Percentiles rank a stretch among this genome's conserved stretches.
phyloP scores from a whole-genome alignment of 257 asterid species.

The Jasminum sambac region DNA sequence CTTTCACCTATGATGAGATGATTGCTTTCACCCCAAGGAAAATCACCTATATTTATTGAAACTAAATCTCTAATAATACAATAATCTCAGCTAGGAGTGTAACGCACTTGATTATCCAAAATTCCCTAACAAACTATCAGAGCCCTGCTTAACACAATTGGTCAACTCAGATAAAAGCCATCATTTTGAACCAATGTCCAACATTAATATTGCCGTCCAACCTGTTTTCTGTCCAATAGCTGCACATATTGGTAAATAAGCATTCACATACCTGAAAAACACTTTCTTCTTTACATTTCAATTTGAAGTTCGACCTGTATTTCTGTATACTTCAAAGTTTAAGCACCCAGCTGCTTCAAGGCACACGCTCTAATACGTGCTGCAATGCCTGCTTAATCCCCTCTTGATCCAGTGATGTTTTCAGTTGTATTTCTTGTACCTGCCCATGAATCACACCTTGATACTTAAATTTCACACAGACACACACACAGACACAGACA shows the following conservation, averaged over 20 bases:
- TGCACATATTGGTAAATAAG: not conserved
- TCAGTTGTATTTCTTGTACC: slow-evolving; percentile 94
- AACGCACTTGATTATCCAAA: too few species aligned
- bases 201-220: not conserved
- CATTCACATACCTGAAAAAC: not conserved
- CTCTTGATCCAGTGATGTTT: slow-evolving; percentile 89
- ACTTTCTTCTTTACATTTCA: not conserved
- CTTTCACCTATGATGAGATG: not conserved
- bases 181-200: too few species aligned
- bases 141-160: too few species aligned
- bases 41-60: too few species aligned
- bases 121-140: too few species aligned
- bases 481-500: not conserved
- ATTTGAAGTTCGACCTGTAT: slow-evolving; percentile 10
- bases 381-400: slow-evolving; percentile 84
- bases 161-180: too few species aligned
- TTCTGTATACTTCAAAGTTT: not conserved
- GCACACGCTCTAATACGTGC: slow-evolving; percentile 83
- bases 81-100: too few species aligned
- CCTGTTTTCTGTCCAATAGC: not conserved
- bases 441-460: slow-evolving; percentile 23
- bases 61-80: too few species aligned
- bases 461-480: not conserved
- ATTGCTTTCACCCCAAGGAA: not conserved
- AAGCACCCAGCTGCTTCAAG: slow-evolving; percentile 35